These are phyloP conservation scores for Eimeria acervulina DNA, from an alignment of 169 alveolate genomes.

Conservation along the genomic window DNA sequence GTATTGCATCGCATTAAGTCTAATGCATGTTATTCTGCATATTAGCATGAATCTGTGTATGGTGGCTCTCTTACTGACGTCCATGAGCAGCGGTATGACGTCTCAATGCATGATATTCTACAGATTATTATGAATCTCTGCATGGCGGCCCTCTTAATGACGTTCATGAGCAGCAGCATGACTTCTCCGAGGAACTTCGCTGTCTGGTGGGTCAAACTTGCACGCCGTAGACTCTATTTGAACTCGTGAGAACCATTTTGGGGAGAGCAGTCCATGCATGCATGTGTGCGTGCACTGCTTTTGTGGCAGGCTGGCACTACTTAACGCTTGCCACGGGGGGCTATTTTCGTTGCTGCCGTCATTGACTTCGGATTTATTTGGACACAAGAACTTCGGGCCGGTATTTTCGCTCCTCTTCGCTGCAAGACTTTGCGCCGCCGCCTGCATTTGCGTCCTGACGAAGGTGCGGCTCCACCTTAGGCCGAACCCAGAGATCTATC, in stretches of 20 bases:
- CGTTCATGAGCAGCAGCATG: conserved; percentile 68
- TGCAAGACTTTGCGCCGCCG: conserved; percentile 83
- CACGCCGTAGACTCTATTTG: neutral
- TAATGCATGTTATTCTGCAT: neutral
- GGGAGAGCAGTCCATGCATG: neutral
- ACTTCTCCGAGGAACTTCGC: conserved; percentile 63
- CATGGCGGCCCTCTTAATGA: conserved; percentile 60
- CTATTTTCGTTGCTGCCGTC: conserved; percentile 87
- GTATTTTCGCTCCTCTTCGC: conserved; percentile 88
- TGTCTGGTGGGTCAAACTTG: conserved; percentile 9
- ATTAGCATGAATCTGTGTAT: conserved; percentile 58
- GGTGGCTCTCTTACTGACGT: conserved; percentile 55
- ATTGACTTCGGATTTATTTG: conserved; percentile 86
- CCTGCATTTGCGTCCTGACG: conserved; percentile 67
- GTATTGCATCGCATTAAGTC: neutral
- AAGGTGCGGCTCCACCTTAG: conserved; percentile 11
- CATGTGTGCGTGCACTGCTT: neutral
- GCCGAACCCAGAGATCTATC: neutral
- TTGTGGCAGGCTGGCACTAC: conserved; percentile 47
- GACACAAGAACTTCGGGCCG: conserved; percentile 86
- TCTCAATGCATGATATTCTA: too few relatives aligned
- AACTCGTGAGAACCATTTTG: neutral
- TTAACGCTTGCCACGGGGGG: conserved; percentile 81
- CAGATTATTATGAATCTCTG: conserved; percentile 68
- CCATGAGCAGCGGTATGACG: conserved; percentile 59